Percentiles rank a stretch among this genome's conserved stretches.
Evolutionary conservation across 1,139 yeast species (phyloP).

Genomic region (Hyphopichia wangnamkhiaoensis): DNA sequence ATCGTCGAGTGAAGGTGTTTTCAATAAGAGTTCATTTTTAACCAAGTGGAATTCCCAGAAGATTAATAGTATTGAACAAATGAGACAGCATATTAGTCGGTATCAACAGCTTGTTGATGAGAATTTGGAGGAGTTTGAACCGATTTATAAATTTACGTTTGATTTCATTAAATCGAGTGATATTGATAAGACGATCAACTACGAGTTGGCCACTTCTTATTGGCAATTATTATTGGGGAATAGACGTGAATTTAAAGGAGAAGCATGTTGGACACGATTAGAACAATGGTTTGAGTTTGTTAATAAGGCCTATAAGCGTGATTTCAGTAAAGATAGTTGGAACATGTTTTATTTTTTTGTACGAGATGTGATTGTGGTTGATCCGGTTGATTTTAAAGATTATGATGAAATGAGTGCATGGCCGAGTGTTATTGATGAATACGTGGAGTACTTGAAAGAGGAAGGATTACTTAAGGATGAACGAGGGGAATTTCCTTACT

Average conservation of each 20-base stretch:
- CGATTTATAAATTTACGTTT: conserved; percentile 72
- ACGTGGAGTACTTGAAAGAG: conserved; percentile 60
- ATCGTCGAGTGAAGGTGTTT: conserved; percentile 67
- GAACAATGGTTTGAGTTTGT: conserved; percentile 57
- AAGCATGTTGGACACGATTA: conserved; percentile 22
- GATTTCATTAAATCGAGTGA: conserved; percentile 63
- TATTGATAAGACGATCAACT: conserved; percentile 53
- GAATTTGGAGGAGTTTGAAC: conserved; percentile 41
- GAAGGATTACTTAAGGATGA: conserved; percentile 16
- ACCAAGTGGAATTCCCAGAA: conserved; percentile 52
- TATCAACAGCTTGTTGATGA: conserved; percentile 25
- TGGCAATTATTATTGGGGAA: conserved; percentile 68
- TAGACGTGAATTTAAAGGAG: conserved; percentile 13
- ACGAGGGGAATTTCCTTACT: neutral
- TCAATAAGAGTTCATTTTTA: conserved; percentile 50
- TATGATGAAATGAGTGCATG: conserved; percentile 86
- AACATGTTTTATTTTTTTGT: conserved; percentile 75
- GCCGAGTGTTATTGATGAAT: conserved; percentile 90
- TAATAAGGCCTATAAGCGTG: conserved; percentile 35
- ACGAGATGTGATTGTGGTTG: conserved; percentile 47
- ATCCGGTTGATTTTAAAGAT: conserved; percentile 46
- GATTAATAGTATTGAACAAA: conserved; percentile 42
- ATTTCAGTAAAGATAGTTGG: conserved; percentile 78
- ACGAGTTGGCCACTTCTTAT: conserved; percentile 70
- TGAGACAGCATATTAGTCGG: conserved; percentile 46